These are phyloP conservation scores for Candida caryicola DNA, from an alignment of 805 yeast species.

Conservation along the genomic window DNA sequence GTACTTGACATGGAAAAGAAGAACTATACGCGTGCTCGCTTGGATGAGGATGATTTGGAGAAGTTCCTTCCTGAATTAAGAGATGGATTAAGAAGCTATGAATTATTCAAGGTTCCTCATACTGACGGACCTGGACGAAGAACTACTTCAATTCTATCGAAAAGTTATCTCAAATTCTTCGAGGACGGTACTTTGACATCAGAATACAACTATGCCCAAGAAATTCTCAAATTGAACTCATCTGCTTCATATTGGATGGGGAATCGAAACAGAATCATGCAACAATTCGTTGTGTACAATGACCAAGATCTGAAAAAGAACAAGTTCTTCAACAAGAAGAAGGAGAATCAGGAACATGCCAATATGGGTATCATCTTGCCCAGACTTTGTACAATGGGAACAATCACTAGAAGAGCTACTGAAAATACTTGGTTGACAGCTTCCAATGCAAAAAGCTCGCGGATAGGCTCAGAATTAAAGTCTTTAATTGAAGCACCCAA, in stretches of 20 bases:
- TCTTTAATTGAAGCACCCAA: constrained; percentile 81
- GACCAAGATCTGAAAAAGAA: constrained; percentile 21
- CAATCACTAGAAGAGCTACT: constrained; percentile 92
- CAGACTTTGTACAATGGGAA: constrained; percentile 86
- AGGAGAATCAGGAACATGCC: constrained; percentile 19
- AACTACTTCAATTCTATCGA: constrained; percentile 75
- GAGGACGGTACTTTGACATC: constrained; percentile 75
- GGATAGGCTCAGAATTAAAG: constrained; percentile 93
- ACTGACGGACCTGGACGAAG: constrained; percentile 75
- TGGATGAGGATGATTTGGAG: constrained; percentile 29
- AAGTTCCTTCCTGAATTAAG: constrained; percentile 21
- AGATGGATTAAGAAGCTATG: constrained; percentile 22
- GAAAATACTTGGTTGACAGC: constrained; percentile 98
- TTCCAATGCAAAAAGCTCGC: constrained; percentile 78
- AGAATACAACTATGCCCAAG: constrained; percentile 65
- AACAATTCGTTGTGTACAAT: constrained; percentile 78
- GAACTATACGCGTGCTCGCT: constrained; percentile 35
- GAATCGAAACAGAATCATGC: constrained; percentile 75
- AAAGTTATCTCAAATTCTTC: constrained; percentile 65
- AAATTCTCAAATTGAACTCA: constrained; percentile 75
- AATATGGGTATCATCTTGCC: constrained; percentile 79
- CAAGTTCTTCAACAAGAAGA: constrained; percentile 24
- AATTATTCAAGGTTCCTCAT: constrained; percentile 77
- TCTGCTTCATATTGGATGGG: constrained; percentile 92
- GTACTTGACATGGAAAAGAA: constrained; percentile 30